These are phyloP conservation scores for Pseudodiploospora longispora DNA, from an alignment of 2,329 filamentous ascomycete species.

Conservation along the genomic window DNA sequence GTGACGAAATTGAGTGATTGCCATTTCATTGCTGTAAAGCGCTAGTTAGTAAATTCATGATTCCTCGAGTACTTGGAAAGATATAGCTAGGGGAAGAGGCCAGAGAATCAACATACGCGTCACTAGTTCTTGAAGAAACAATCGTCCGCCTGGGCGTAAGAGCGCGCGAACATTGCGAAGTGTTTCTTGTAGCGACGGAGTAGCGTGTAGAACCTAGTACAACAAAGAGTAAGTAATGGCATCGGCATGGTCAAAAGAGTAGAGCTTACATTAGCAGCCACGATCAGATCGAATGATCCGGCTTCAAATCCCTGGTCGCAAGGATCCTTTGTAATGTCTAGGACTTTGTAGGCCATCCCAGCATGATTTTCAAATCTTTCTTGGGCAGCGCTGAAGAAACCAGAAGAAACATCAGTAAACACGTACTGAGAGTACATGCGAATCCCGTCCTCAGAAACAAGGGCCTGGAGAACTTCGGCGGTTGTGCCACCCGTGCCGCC, in stretches of 20 bases:
- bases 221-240: background rate
- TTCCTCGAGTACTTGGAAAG: no score
- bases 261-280: constrained; percentile 4
- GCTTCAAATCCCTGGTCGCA: constrained; percentile 6
- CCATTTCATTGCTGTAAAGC: no score
- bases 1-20: no score
- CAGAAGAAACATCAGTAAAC: constrained; percentile 17
- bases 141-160: background rate
- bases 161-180: constrained; percentile 1
- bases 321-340: constrained; percentile 17
- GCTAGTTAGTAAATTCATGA: no score
- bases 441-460: background rate
- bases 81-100: no score
- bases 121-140: constrained; percentile 4
- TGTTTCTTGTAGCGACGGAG: background rate
- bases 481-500: constrained; percentile 30
- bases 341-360: constrained; percentile 10
- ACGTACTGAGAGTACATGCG: constrained; percentile 12
- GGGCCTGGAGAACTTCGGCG: constrained; percentile 13
- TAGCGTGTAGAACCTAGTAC: constrained; percentile 6
- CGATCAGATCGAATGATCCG: constrained; percentile 5
- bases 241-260: background rate
- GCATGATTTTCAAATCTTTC: constrained; percentile 10
- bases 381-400: constrained; percentile 15
- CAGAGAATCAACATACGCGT: background rate